phyloP scores from a whole-genome alignment of 2,329 filamentous ascomycete species.

The Zasmidium citrigriseum region DNA sequence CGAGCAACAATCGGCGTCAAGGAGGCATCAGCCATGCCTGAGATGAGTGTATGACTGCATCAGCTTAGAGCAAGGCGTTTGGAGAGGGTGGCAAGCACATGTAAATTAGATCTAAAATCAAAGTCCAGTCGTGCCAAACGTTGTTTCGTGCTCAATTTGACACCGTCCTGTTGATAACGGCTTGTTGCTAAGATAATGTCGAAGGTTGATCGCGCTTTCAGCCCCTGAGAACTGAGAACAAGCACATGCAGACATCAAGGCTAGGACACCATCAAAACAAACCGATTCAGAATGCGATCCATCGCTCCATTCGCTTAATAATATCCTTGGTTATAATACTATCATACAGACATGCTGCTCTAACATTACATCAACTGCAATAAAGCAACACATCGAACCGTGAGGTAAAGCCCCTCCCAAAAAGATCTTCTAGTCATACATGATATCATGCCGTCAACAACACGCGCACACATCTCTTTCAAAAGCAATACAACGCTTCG shows the following conservation, averaged over 20 bases:
- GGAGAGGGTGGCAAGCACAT: neutral
- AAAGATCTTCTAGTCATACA: conserved; percentile 7
- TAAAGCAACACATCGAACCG: neutral
- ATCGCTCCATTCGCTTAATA: neutral
- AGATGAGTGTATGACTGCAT: conserved; percentile 9
- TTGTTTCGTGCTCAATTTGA: too few relatives aligned
- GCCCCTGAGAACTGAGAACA: too few relatives aligned
- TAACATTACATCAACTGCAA: neutral
- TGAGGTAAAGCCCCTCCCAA: neutral
- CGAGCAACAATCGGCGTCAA: neutral
- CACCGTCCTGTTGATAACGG: too few relatives aligned
- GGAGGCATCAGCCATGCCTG: neutral
- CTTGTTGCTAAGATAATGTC: too few relatives aligned
- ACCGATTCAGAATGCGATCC: too few relatives aligned
- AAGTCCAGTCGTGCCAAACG: too few relatives aligned
- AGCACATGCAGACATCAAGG: too few relatives aligned
- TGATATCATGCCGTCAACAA: neutral
- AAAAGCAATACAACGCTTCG: neutral
- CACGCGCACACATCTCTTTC: neutral
- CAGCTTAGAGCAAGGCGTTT: conserved; percentile 7
- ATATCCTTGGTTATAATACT: neutral
- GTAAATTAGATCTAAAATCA: too few relatives aligned
- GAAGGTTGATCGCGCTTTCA: too few relatives aligned
- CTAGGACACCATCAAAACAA: too few relatives aligned
- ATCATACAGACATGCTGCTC: neutral